Percentiles rank a stretch among this genome's conserved stretches.
phyloP scores from a whole-genome alignment of 108 stramenopile genomes.

The Thalassiosira profunda region DNA sequence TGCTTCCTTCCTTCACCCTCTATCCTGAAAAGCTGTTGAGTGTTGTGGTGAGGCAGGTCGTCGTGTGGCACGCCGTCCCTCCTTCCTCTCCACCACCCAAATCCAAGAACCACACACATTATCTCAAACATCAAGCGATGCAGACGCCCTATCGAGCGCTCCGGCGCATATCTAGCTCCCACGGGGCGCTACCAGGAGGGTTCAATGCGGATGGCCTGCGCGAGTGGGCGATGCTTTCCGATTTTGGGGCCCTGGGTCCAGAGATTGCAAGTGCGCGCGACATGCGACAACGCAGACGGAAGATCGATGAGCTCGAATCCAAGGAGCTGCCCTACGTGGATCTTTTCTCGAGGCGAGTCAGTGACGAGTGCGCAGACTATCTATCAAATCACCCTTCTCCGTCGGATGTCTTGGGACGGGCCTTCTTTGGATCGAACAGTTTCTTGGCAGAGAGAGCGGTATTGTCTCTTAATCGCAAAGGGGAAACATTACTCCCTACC shows the following conservation, averaged over 20 bases:
- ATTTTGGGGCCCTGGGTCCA: constrained; percentile 25
- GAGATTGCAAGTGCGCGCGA: constrained; percentile 16
- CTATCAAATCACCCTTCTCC: constrained; percentile 28
- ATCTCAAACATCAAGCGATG: no score
- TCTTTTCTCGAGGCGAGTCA: constrained; percentile 42
- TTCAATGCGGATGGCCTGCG: constrained; percentile 32
- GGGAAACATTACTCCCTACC: constrained; percentile 14
- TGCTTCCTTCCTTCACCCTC: no score
- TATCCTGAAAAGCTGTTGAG: no score
- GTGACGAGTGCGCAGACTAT: constrained; percentile 22
- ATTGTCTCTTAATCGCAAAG: constrained; percentile 12
- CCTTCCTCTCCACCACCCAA: no score
- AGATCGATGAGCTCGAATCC: constrained; percentile 12
- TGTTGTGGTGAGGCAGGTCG: no score
- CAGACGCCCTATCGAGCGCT: no score
- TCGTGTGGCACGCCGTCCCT: no score
- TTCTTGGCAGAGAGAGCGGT: constrained; percentile 32
- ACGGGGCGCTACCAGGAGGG: constrained; percentile 39
- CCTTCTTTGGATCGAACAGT: constrained; percentile 47
- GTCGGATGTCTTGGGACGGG: constrained; percentile 29
- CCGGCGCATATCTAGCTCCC: no score
- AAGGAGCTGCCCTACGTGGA: constrained; percentile 28
- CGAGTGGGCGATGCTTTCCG: constrained; percentile 22
- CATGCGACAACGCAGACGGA: constrained; percentile 19
- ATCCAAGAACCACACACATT: no score